A percentile compares a stretch with the other conserved stretches of the same genome.
Conservation (phyloP, 148 eudicot species). For the Chenopodium berlandieri region DNA sequence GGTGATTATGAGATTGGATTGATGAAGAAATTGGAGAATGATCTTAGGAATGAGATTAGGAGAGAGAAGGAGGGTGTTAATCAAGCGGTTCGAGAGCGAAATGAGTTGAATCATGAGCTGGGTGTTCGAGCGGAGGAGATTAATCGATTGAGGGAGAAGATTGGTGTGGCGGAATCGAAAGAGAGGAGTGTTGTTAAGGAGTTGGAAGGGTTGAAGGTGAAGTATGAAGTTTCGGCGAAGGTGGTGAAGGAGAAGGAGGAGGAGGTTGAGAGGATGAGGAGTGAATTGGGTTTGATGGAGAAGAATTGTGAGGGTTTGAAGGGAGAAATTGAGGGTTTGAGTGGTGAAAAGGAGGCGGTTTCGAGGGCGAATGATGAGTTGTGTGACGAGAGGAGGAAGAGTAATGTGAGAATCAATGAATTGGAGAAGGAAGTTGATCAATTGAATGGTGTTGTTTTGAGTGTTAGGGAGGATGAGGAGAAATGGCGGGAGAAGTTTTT, state of each 20-base stretch:
- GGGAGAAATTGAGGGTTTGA: constrained; percentile 32
- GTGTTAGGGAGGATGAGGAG: constrained; percentile 38
- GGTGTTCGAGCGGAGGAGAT: constrained; percentile 31
- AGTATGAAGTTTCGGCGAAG: constrained; percentile 28
- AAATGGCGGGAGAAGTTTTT: constrained; percentile 19
- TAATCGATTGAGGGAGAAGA: constrained; percentile 25
- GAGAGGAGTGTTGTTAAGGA: constrained; percentile 29
- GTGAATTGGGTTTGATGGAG: constrained; percentile 32
- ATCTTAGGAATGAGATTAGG: constrained; percentile 30
- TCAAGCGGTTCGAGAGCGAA: constrained; percentile 29
- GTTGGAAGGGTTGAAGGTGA: constrained; percentile 23
- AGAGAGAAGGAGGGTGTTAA: constrained; percentile 26
- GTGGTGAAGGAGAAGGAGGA: constrained; percentile 36
- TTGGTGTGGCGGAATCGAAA: constrained; percentile 37
- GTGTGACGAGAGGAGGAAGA: constrained; percentile 27
- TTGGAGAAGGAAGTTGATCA: constrained; percentile 33
- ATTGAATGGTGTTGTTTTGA: constrained; percentile 33
- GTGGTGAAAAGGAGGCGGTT: constrained; percentile 33
- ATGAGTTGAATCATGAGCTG: constrained; percentile 27
- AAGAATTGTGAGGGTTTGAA: constrained; percentile 33
- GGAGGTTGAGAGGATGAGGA: constrained; percentile 29
- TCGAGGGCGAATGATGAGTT: constrained; percentile 27
- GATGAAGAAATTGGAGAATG: constrained; percentile 35
- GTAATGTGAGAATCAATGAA: constrained; percentile 26
- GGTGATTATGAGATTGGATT: constrained; percentile 38